These are phyloP conservation scores for Naganishia cerealis DNA, from an alignment of 1,284 basidiomycete genomes.

Conservation along the genomic window DNA sequence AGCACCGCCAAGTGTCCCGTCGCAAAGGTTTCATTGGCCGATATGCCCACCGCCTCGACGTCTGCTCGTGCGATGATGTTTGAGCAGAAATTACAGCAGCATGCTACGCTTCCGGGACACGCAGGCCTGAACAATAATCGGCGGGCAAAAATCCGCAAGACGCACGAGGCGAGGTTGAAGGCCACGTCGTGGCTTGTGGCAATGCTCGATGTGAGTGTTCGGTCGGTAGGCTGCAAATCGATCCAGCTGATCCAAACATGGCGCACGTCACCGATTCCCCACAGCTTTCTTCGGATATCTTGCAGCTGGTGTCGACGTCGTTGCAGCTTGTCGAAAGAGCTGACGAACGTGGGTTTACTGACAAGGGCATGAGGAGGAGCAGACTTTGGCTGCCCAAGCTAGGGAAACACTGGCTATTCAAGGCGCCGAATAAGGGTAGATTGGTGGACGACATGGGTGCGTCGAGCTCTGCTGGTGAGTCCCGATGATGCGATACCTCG, in stretches of 20 bases:
- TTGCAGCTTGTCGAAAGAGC: conserved; percentile 6
- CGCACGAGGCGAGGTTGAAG: conserved; percentile 25
- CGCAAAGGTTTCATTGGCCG: conserved; percentile 14
- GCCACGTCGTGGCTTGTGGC: conserved; percentile 32
- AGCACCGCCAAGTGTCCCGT: conserved; percentile 14
- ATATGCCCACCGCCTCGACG: not conserved
- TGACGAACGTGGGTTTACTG: conserved; percentile 6
- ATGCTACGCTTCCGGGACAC: not conserved
- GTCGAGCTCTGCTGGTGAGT: conserved; percentile 18
- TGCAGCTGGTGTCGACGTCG: conserved; percentile 15
- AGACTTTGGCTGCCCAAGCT: conserved; percentile 15
- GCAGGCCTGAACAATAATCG: not conserved
- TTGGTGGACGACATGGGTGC: conserved; percentile 21
- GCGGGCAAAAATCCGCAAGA: conserved; percentile 1
- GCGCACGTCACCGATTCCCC: not conserved
- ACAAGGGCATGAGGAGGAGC: conserved; percentile 8
- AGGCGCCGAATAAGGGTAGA: conserved; percentile 18
- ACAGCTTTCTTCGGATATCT: conserved; percentile 14
- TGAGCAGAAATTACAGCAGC: conserved; percentile 7
- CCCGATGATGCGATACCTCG: not conserved
- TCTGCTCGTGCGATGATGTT: conserved; percentile 6
- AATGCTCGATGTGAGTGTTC: conserved; percentile 30
- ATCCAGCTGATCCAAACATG: not conserved
- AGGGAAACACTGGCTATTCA: conserved; percentile 21
- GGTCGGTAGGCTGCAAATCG: not conserved